Evolutionary conservation across 176 grass and related monocot genomes (phyloP), one percentile per base, ranked within the genome.

Genomic region (Oryza australiensis): DNA sequence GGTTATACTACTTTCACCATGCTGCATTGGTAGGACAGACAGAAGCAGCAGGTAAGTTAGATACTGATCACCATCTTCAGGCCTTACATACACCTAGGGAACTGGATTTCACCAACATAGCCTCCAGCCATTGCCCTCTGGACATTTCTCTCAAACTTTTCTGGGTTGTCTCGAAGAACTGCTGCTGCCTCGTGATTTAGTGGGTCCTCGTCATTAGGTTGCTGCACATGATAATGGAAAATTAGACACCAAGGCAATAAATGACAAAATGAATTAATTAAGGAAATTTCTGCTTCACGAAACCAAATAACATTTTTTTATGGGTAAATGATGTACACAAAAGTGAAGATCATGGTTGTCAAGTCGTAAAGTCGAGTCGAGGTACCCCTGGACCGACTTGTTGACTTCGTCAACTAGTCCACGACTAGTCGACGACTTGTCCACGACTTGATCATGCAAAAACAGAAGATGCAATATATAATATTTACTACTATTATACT

Each of bases 181-280:
- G 79, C 76, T 10, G 88, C 93, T 7, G 93, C 93, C 3, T 95
- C 90, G 29, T 93, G 86, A 81, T 96, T 91, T 62, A 93, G 83
- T 14, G 93, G 94, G 27, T 96, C 94, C 83, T 93, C 90, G 11
- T 96, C 90, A 29, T 93, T 96, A 15, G 94, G 90, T 96, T 96
- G 90, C 94, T 96, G 70, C 45, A 89, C 24, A 71, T 64, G 18
- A 62, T 42, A 23, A 59, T 74, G 2, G 62, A 69, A 70, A 27
- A 78, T 86, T 37, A 86, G 32, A 38, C 29, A 62, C 63, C 14
- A 66, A 68, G 30, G 55, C 29, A 60, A 26, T 23, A 37, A 53
- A 40, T 13, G 43, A 57, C 9, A 23, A 35, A 55, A 16, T 6
- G 72, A 79, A 76, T 70, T n/a, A 26, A 37, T 43, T 51, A 26